Base-by-base conservation (phyloP, 164 flowering plant genomes). In the Magnolia sinica region DNA sequence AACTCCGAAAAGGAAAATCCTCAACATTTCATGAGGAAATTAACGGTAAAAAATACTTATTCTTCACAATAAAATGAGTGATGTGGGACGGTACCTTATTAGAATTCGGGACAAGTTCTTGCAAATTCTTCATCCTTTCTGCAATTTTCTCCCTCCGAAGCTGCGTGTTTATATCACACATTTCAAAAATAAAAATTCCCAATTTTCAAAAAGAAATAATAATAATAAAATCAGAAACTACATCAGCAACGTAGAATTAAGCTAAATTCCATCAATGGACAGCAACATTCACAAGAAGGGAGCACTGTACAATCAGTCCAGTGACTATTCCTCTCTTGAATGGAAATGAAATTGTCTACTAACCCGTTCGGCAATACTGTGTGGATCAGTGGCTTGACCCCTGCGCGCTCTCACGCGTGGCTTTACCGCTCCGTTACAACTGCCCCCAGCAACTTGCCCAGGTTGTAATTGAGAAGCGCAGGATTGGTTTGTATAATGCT, bases 351-450 rank as follows among this genome's bases (percentile, higher is more conserved):
- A 20, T 11, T 20, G 19, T 63, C 52, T 24, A 77, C 84, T 83
- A 27, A 88, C 91, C 84, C 91, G 82, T 80, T 89, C 91, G 23
- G 91, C 91, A 22, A 89, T 89, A 76, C 91, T 89, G 83, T 89
- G 91, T 45, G 91, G 91, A 74, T 89, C 91, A 31, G 91, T 89
- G 64, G 91, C 91, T 79, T 89, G 91, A 64, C 91, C 91, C 79
- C 91, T 76, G 2, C 91, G 87, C 27, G 91, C 91, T 79, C 91
- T 80, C 8, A 81, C 84, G 13, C 86, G 84, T 67, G 84, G 80
- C 74, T 80, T 84, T 50, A 71, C 78, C 52, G 75, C 59, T 58
- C 84, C 84, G 61, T 75, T 79, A 69, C 81, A 79, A 55, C 13
- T 55, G 67, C 74, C 81, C 49, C 68, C 77, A 27, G 75, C 63